Base-by-base conservation (phyloP, 192 early-diverging fungal genomes). In the Umbelopsis isabellina region DNA sequence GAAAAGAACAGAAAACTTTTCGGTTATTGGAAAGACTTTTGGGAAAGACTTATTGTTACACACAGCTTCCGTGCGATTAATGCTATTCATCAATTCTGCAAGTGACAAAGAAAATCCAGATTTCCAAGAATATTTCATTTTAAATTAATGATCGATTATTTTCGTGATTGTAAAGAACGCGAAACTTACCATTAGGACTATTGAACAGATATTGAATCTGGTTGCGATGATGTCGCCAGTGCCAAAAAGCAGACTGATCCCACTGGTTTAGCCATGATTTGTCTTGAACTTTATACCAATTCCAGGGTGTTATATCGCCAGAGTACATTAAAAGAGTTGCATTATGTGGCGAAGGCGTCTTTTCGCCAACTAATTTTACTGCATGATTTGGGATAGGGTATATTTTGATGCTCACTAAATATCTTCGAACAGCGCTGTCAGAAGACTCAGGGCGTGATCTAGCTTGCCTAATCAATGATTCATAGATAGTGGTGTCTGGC, bases 1-100 rank as follows among this genome's bases (percentile, higher is more conserved):
- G 25, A 77, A 46, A 33, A 77, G 33, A 21, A 72, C 70, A 10
- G 75, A 72, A 61, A 77, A 77, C 47, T 72, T 52, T 52, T 67
- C 30, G 0, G 46, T 68, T 27, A 72, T 27, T 6, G 75, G 75
- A 47, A 75, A 75, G 46, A 16, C 16, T n/a, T 61, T 61, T 61
- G 55, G 18, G 27, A 61, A 61, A 16, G 27, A 11, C 13, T 61
- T 37, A 27, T 35, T 4, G 55, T 61, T 61, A 61, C 55, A 61
- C 55, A 61, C 55, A 35, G 4, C 33, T 35, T 35, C 30, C 8
- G 55, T 61, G 2, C 55, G 55, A 15, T 61, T 27, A n/a, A 61
- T 61, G n/a, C 55, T 61, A 18, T 61, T 61, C 12, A 35, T 33
- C 55, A 61, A 13, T 61, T 18, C 55, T 61, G 33, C 16, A 35